These are phyloP conservation scores for Syzygium aqueum DNA, from an alignment of 345 rosid genomes.

Conservation along the genomic window DNA sequence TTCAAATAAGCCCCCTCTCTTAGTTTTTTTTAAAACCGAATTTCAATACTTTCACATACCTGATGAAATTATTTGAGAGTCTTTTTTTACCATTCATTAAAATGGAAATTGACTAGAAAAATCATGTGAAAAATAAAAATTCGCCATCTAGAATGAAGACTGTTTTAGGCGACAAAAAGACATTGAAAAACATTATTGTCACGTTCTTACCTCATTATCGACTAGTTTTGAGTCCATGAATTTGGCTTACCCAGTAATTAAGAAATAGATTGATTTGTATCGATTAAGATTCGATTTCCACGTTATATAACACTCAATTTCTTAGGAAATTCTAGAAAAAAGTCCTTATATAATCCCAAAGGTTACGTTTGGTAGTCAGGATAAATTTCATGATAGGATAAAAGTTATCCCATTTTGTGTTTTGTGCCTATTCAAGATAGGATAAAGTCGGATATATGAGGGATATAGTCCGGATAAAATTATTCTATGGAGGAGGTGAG, in stretches of 20 bases:
- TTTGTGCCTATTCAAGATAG: too few species aligned
- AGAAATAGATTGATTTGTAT: not conserved
- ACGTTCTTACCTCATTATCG: accelerated
- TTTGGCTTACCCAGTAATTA: not conserved
- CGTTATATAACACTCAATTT: not conserved
- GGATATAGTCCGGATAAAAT: too few species aligned
- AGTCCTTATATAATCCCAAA: not conserved
- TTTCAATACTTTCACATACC: not conserved
- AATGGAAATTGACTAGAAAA: not conserved
- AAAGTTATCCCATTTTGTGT: too few species aligned
- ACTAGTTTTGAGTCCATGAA: not conserved
- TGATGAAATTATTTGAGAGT: not conserved
- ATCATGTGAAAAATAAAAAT: not conserved
- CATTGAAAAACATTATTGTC: not conserved
- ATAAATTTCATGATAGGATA: too few species aligned
- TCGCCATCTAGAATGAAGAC: not conserved
- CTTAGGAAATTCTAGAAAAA: not conserved
- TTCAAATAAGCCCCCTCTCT: not conserved
- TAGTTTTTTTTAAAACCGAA: not conserved
- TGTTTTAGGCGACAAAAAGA: not conserved
- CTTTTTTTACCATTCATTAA: not conserved
- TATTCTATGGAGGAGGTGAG: too few species aligned
- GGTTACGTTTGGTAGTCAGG: too few species aligned
- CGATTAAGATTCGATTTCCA: not conserved
- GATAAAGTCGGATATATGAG: too few species aligned